Percentiles rank a stretch among this genome's conserved stretches.
Conservation (phyloP, 257 asterid species). For the Fraxinus cuspidata region DNA sequence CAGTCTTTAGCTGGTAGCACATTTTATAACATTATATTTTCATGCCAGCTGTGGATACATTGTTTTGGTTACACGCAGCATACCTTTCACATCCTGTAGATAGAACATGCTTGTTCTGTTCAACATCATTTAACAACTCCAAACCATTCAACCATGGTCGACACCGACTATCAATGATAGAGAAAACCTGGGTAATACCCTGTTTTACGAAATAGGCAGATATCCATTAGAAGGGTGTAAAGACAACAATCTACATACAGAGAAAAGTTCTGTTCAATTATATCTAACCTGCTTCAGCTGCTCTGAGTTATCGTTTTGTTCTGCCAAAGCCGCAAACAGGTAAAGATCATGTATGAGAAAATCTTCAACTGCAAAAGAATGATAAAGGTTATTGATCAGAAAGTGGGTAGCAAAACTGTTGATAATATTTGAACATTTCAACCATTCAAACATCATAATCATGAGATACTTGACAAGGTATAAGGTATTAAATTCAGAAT, state of each 20-base stretch:
- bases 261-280: background rate
- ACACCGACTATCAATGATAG: conserved; percentile 50
- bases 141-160: conserved; percentile 67
- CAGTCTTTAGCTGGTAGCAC: conserved; percentile 16
- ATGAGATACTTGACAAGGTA: conserved; percentile 10
- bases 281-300: conserved; percentile 61
- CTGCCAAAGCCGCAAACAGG: conserved; percentile 52
- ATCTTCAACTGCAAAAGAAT: conserved; percentile 61
- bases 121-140: conserved; percentile 64
- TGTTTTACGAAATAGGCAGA: conserved; percentile 26
- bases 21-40: conserved; percentile 12
- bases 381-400: background rate
- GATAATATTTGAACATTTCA: background rate
- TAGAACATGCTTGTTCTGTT: conserved; percentile 47
- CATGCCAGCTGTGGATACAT: background rate
- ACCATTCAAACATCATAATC: conserved; percentile 1
- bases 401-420: background rate
- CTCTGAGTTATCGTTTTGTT: conserved; percentile 41
- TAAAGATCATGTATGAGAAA: conserved; percentile 65
- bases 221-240: background rate
- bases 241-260: background rate
- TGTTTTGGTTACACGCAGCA: background rate
- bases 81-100: conserved; percentile 79
- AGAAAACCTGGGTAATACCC: conserved; percentile 68
- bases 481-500: background rate